A percentile compares a stretch with the other conserved stretches of the same genome.
Conservation (phyloP, 345 rosid genomes). For the Pugionium cornutum region DNA sequence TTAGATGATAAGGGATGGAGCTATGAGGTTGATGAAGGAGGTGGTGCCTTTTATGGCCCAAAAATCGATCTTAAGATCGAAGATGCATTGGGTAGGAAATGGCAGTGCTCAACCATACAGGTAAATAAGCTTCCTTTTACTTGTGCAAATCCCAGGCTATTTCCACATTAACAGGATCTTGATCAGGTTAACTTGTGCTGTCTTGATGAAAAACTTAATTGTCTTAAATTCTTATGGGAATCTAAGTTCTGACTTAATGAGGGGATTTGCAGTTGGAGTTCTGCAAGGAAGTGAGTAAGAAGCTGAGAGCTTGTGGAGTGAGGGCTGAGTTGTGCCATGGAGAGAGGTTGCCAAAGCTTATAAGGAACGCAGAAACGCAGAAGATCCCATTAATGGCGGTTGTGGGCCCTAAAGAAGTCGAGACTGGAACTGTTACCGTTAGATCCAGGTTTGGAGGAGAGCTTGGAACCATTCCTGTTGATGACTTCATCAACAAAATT, state of each 20-base stretch:
- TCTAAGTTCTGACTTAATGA: constrained; percentile 14
- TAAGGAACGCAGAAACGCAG: constrained; percentile 89
- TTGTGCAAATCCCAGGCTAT: background rate
- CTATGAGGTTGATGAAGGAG: constrained; percentile 93
- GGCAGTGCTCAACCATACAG: constrained; percentile 99
- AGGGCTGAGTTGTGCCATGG: constrained; percentile 86
- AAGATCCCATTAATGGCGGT: constrained; percentile 91
- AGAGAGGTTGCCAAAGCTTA: constrained; percentile 89
- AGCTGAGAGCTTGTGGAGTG: constrained; percentile 60
- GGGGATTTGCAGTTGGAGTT: constrained; percentile 54
- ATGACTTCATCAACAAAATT: constrained; percentile 65
- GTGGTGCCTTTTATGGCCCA: constrained; percentile 99
- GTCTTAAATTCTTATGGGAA: background rate
- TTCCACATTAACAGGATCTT: constrained; percentile 17
- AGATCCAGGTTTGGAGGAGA: constrained; percentile 89
- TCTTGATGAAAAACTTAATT: constrained; percentile 3
- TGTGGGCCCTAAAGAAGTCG: constrained; percentile 87
- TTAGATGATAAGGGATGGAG: constrained; percentile 90
- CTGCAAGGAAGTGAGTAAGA: constrained; percentile 59
- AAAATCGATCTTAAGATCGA: constrained; percentile 93
- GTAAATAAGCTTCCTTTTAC: constrained; percentile 35
- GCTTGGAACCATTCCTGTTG: constrained; percentile 65
- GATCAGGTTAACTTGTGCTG: constrained; percentile 55
- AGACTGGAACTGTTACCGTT: constrained; percentile 62
- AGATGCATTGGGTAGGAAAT: constrained; percentile 96